These are phyloP conservation scores for Pinus albicaulis DNA, from an alignment of 75 land plant genomes.

Conservation along the genomic window DNA sequence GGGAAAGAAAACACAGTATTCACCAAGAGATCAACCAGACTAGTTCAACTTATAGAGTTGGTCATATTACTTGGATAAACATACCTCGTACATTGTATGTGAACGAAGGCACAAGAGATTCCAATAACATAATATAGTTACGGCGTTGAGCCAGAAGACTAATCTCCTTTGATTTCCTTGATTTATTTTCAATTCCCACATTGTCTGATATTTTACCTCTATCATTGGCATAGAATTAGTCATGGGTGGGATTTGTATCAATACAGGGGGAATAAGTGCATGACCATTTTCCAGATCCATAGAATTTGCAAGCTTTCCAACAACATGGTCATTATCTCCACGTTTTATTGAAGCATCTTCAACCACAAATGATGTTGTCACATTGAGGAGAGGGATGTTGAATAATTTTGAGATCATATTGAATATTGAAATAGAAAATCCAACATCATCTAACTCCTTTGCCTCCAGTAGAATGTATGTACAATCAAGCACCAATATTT, in stretches of 20 bases:
- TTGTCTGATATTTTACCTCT: conserved; percentile 22
- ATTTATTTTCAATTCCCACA: conserved; percentile 36
- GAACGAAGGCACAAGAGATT: too few species aligned
- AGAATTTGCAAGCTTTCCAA: conserved; percentile 50
- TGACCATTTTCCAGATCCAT: conserved; percentile 45
- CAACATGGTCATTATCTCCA: conserved; percentile 43
- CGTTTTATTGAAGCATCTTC: conserved; percentile 72
- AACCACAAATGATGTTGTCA: conserved; percentile 98
- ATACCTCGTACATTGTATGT: too few species aligned
- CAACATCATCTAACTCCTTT: conserved; percentile 84
- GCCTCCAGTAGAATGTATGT: too few species aligned
- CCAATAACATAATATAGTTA: too few species aligned
- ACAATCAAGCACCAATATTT: too few species aligned
- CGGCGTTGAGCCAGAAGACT: too few species aligned
- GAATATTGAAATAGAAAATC: conserved; percentile 85
- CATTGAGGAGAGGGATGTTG: conserved; percentile 86
- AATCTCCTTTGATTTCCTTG: conserved; percentile 15
- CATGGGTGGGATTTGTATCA: conserved; percentile 18
- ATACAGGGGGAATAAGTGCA: conserved; percentile 24
- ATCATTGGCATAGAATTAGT: conserved; percentile 26
- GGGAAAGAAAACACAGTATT: neutral
- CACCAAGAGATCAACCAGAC: neutral
- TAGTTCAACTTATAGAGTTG: neutral
- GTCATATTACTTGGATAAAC: too few species aligned
- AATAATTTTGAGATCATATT: conserved; percentile 90